Evolutionary conservation across 768 basidiomycete genomes (phyloP).

Genomic region (Amanita phalloides): DNA sequence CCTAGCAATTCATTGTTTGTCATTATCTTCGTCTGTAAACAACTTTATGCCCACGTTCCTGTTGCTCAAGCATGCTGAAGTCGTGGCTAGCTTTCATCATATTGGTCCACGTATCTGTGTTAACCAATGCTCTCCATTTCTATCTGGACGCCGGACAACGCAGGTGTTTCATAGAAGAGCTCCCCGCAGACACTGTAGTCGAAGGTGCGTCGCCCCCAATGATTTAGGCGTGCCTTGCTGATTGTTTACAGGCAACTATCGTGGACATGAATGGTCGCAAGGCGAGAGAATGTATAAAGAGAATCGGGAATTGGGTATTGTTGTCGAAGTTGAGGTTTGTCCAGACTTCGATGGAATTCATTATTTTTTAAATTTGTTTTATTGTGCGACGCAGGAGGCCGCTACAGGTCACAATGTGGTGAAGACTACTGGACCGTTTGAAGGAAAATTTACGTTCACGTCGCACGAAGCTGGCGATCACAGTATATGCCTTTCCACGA

Average conservation of each 20-base stretch:
- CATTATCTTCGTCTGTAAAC: constrained; percentile 10
- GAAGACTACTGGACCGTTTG: constrained; percentile 80
- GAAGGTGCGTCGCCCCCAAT: constrained; percentile 47
- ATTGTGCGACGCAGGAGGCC: constrained; percentile 56
- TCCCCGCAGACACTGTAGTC: constrained; percentile 91
- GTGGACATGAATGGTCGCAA: constrained; percentile 87
- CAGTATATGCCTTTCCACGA: constrained; percentile 90
- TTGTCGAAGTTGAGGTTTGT: constrained; percentile 79
- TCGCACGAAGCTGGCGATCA: constrained; percentile 97
- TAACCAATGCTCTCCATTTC: constrained; percentile 80
- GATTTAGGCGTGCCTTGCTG: background rate
- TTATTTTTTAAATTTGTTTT: background rate
- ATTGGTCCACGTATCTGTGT: constrained; percentile 26
- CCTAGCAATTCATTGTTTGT: constrained; percentile 6
- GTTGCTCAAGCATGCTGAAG: constrained; percentile 17
- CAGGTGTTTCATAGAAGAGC: constrained; percentile 92
- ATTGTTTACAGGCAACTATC: constrained; percentile 66
- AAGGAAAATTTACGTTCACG: constrained; percentile 94
- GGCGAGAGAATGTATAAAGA: constrained; percentile 50
- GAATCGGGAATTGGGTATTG: constrained; percentile 75
- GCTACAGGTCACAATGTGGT: constrained; percentile 73
- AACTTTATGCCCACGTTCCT: constrained; percentile 8
- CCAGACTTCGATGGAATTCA: background rate
- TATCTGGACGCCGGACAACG: constrained; percentile 93
- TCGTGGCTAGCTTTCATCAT: constrained; percentile 12